Conservation (phyloP, 1,284 basidiomycete genomes). For the Caloboletus inedulis region DNA sequence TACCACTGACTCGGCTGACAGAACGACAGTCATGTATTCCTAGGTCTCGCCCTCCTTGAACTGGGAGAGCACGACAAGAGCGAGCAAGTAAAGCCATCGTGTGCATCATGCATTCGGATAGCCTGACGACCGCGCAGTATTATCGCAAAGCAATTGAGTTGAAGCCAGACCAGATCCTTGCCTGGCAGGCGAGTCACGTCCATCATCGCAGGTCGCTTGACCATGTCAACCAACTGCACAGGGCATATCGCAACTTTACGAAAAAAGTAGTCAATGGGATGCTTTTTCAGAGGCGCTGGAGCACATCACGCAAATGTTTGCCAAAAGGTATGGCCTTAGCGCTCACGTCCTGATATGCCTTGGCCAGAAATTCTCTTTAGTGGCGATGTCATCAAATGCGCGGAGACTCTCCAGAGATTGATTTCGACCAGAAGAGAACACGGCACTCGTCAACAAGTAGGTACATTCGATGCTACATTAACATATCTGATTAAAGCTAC, state of each 20-base stretch:
- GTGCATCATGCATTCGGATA: slow-evolving; percentile 2
- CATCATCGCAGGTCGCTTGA: background rate
- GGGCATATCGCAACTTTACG: slow-evolving; percentile 77
- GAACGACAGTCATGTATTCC: slow-evolving; percentile 69
- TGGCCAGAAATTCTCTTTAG: slow-evolving; percentile 38
- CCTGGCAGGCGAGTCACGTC: slow-evolving; percentile 65
- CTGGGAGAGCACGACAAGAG: slow-evolving; percentile 67
- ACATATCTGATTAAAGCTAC: slow-evolving; percentile 1
- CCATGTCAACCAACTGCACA: slow-evolving; percentile 28
- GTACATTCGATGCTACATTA: slow-evolving; percentile 2
- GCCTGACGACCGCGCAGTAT: slow-evolving; percentile 45
- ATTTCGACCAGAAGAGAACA: slow-evolving; percentile 62
- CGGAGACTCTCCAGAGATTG: slow-evolving; percentile 75
- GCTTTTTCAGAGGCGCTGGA: slow-evolving; percentile 55
- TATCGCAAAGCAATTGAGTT: slow-evolving; percentile 72
- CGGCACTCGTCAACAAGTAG: slow-evolving; percentile 60
- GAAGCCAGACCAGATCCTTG: slow-evolving; percentile 63
- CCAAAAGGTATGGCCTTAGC: slow-evolving; percentile 48
- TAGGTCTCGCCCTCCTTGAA: slow-evolving; percentile 75
- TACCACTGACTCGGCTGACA: slow-evolving; percentile 1
- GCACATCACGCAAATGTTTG: slow-evolving; percentile 51
- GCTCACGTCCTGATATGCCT: background rate
- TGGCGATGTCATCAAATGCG: slow-evolving; percentile 75
- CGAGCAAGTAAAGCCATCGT: slow-evolving; percentile 66
- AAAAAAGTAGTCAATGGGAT: slow-evolving; percentile 59